Percentiles rank a stretch among this genome's conserved stretches.
phyloP scores from a whole-genome alignment of 768 basidiomycete species.

The Leccinum arenicola region DNA sequence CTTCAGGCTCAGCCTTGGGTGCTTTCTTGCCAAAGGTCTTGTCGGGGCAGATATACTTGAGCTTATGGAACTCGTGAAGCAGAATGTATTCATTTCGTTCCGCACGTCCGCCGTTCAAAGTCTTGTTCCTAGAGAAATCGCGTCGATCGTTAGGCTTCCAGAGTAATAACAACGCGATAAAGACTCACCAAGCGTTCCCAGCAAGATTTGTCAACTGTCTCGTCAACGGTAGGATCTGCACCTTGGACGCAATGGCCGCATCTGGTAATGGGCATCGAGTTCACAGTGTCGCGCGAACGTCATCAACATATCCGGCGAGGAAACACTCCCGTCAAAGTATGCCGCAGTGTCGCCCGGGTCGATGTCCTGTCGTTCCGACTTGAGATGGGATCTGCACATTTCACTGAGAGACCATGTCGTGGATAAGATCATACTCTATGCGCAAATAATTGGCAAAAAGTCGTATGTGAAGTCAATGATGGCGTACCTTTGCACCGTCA shows the following conservation, averaged over 20 bases:
- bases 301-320: conserved; percentile 71
- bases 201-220: conserved; percentile 93
- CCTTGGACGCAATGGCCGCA: conserved; percentile 94
- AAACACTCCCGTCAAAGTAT: conserved; percentile 83
- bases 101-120: conserved; percentile 93
- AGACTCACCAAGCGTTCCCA: conserved; percentile 88
- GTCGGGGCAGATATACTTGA: conserved; percentile 96
- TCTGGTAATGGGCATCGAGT: conserved; percentile 93
- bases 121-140: conserved; percentile 75
- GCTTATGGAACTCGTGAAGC: conserved; percentile 93
- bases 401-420: conserved; percentile 98
- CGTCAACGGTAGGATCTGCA: conserved; percentile 90
- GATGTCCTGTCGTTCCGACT: conserved; percentile 85
- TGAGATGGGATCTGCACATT: conserved; percentile 91
- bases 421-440: conserved; percentile 91
- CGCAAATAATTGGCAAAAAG: neutral
- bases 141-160: neutral
- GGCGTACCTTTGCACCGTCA: conserved; percentile 84
- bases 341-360: conserved; percentile 92
- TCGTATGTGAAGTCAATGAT: neutral
- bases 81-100: conserved; percentile 99
- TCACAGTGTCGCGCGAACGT: conserved; percentile 94
- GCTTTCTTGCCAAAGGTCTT: conserved; percentile 83
- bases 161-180: neutral
- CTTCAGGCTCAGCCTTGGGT: conserved; percentile 46